These are phyloP conservation scores for Penicillium diatomitis DNA, from an alignment of 495 filamentous ascomycete species.

Conservation along the genomic window DNA sequence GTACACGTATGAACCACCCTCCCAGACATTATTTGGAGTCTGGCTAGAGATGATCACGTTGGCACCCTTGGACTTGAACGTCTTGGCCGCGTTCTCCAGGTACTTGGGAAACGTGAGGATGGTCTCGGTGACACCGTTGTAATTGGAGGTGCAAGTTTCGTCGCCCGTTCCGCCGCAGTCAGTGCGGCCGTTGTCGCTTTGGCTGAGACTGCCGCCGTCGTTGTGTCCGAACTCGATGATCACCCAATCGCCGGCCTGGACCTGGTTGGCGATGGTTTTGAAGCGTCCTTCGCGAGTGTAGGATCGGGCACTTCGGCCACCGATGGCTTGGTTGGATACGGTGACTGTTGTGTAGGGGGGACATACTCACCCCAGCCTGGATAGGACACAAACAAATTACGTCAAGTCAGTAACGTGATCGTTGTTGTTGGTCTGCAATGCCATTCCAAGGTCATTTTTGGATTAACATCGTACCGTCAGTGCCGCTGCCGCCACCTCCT, in stretches of 20 bases:
- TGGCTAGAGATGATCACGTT: slow-evolving; percentile 51
- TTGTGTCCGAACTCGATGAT: slow-evolving; percentile 61
- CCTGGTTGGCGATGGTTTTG: slow-evolving; percentile 36
- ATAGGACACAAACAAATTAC: slow-evolving; percentile 1
- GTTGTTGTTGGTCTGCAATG: no score
- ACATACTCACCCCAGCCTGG: slow-evolving; percentile 55
- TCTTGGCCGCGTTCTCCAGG: slow-evolving; percentile 43
- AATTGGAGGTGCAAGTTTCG: slow-evolving; percentile 45
- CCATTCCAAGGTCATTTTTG: no score
- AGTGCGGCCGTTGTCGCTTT: slow-evolving; percentile 49
- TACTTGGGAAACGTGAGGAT: slow-evolving; percentile 52
- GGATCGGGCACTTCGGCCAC: slow-evolving; percentile 50
- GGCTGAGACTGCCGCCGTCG: slow-evolving; percentile 49
- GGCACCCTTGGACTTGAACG: slow-evolving; percentile 49
- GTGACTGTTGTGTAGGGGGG: slow-evolving; percentile 31
- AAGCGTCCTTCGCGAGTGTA: slow-evolving; percentile 55
- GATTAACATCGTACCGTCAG: slow-evolving; percentile 11
- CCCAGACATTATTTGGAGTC: slow-evolving; percentile 58
- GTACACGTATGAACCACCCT: slow-evolving; percentile 39
- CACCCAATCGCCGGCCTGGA: slow-evolving; percentile 46
- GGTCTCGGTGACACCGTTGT: slow-evolving; percentile 43
- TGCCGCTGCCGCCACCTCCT: slow-evolving; percentile 26
- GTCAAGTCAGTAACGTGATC: no score
- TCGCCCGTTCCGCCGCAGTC: slow-evolving; percentile 45
- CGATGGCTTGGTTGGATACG: slow-evolving; percentile 50